A percentile compares a stretch with the other conserved stretches of the same genome.
phyloP scores from a whole-genome alignment of 192 early-diverging fungal species.

The Entomortierella lignicola region DNA sequence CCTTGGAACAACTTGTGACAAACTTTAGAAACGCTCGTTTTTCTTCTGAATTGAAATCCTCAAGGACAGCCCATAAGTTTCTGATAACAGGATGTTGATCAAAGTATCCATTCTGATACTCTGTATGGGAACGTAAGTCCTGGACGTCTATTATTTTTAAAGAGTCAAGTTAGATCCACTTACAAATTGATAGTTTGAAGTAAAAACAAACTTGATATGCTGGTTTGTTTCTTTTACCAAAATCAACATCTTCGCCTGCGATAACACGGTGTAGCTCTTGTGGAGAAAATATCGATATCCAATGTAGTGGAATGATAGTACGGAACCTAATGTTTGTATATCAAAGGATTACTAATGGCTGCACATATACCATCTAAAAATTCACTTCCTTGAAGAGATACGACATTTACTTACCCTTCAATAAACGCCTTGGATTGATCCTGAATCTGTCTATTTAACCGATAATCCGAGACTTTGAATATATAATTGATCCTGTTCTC shows the following conservation, averaged over 20 bases:
- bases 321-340: constrained; percentile 49
- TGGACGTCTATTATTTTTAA: constrained; percentile 59
- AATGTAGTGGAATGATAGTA: constrained; percentile 77
- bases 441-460: constrained; percentile 74
- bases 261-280: constrained; percentile 83
- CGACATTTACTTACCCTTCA: constrained; percentile 58
- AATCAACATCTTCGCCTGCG: constrained; percentile 71
- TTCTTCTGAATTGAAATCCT: constrained; percentile 68
- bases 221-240: no score
- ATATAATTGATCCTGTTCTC: constrained; percentile 69
- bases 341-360: no score
- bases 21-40: constrained; percentile 77
- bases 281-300: constrained; percentile 90
- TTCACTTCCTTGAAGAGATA: neutral
- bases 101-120: constrained; percentile 77
- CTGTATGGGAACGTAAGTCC: constrained; percentile 71
- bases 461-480: constrained; percentile 81
- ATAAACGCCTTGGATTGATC: constrained; percentile 82
- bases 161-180: neutral
- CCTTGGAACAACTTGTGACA: constrained; percentile 80
- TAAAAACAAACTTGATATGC: no score
- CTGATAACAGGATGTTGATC: constrained; percentile 77
- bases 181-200: no score
- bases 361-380: neutral
- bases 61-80: constrained; percentile 76